A percentile compares a stretch with the other conserved stretches of the same genome.
phyloP scores from a whole-genome alignment of 768 basidiomycete genomes.

The Amanita subjunquillea region DNA sequence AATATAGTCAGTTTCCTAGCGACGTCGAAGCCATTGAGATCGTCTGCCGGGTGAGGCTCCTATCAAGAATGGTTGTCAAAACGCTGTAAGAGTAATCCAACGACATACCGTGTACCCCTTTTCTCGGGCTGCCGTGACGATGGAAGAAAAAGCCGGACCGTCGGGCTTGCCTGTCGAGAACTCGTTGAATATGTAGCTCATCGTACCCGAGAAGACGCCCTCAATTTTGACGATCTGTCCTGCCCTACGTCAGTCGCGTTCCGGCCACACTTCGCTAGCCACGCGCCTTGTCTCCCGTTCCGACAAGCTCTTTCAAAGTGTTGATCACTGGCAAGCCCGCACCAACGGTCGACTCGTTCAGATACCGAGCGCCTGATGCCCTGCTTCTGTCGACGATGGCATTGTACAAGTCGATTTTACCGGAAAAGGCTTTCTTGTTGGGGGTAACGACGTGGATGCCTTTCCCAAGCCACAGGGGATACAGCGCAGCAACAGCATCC shows the following conservation, averaged over 20 bases:
- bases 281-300: slow-evolving; percentile 82
- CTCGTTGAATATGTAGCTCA: slow-evolving; percentile 99
- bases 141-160: slow-evolving; percentile 76
- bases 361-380: slow-evolving; percentile 53
- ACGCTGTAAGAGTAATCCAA: slow-evolving; percentile 8
- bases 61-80: background rate
- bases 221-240: slow-evolving; percentile 78
- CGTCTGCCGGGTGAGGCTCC: slow-evolving; percentile 98
- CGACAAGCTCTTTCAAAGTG: slow-evolving; percentile 85
- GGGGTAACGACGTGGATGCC: slow-evolving; percentile 90
- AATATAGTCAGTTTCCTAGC: slow-evolving; percentile 96
- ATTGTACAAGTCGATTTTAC: slow-evolving; percentile 55
- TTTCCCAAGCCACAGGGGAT: slow-evolving; percentile 67
- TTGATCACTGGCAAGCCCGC: slow-evolving; percentile 90
- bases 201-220: slow-evolving; percentile 94
- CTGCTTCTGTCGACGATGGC: slow-evolving; percentile 51
- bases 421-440: slow-evolving; percentile 95
- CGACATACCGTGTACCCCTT: slow-evolving; percentile 81
- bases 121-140: slow-evolving; percentile 80
- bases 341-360: slow-evolving; percentile 90
- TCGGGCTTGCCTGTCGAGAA: slow-evolving; percentile 65
- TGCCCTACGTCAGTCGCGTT: background rate
- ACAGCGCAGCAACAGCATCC: slow-evolving; percentile 67
- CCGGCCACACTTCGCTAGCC: background rate
- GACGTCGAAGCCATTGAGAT: slow-evolving; percentile 94